These are phyloP conservation scores for Globisporangium barbulae DNA, from an alignment of 352 stramenopile species.

Conservation along the genomic window DNA sequence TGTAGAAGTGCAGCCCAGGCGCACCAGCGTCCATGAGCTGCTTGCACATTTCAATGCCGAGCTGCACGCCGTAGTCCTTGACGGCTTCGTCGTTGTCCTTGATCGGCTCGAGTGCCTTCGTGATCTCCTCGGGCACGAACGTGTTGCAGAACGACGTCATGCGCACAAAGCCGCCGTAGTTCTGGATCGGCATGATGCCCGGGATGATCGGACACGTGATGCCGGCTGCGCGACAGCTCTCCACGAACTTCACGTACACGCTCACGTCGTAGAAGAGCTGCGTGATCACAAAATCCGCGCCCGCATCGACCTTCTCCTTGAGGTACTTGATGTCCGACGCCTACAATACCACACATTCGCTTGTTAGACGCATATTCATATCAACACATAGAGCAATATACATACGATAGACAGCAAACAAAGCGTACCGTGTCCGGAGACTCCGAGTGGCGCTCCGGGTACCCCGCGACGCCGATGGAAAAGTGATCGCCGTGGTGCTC, in stretches of 20 bases:
- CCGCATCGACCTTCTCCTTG: constrained; percentile 97
- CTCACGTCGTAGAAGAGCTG: constrained; percentile 99
- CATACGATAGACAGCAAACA: neutral
- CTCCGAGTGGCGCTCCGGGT: constrained; percentile 97
- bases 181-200: constrained; percentile 99
- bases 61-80: constrained; percentile 95
- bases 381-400: neutral
- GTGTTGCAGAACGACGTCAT: constrained; percentile 98
- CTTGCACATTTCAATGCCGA: constrained; percentile 94
- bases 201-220: constrained; percentile 97
- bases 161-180: constrained; percentile 95
- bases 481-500: constrained; percentile 95
- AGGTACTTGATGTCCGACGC: constrained; percentile 96
- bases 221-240: constrained; percentile 82
- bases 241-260: constrained; percentile 95
- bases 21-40: constrained; percentile 89
- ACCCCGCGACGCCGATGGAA: constrained; percentile 96
- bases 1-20: constrained; percentile 93
- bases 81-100: constrained; percentile 96
- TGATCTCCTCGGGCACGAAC: constrained; percentile 87
- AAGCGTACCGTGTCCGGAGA: constrained; percentile 39
- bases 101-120: constrained; percentile 84
- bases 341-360: constrained; percentile 3
- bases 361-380: neutral
- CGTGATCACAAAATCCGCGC: constrained; percentile 98